Percentiles rank a stretch among this genome's conserved stretches.
Evolutionary conservation across 306 rosid species (phyloP).

Genomic region (Sphenostylis stenocarpa): DNA sequence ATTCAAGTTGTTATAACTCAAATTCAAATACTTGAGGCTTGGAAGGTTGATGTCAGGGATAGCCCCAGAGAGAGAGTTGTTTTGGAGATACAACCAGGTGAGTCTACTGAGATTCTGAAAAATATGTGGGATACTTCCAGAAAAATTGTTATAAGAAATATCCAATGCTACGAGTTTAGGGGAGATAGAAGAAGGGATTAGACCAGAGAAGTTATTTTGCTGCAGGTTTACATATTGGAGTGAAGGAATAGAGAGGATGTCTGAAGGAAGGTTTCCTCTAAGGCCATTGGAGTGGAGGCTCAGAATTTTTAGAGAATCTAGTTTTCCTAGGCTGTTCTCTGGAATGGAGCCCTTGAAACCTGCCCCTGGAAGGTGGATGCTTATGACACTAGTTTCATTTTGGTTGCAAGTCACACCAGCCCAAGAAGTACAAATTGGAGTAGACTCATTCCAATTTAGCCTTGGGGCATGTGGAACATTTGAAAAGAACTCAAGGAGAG

Average conservation of each 20-base stretch:
- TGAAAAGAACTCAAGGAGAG: conserved; percentile 56
- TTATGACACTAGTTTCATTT: conserved; percentile 42
- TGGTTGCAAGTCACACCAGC: conserved; percentile 56
- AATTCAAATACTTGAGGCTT: conserved; percentile 55
- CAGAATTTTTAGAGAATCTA: conserved; percentile 51
- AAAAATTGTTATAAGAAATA: conserved; percentile 61
- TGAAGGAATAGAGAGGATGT: conserved; percentile 58
- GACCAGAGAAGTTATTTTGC: conserved; percentile 62
- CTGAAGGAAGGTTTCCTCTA: conserved; percentile 61
- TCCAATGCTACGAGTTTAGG: conserved; percentile 53
- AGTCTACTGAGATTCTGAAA: conserved; percentile 50
- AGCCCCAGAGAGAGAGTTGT: conserved; percentile 55
- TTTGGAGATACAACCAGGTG: conserved; percentile 48
- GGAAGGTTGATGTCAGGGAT: conserved; percentile 57
- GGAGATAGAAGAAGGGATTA: conserved; percentile 51
- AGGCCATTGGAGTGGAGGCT: conserved; percentile 70
- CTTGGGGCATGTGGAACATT: conserved; percentile 44
- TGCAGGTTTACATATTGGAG: conserved; percentile 57
- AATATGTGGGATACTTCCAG: conserved; percentile 50
- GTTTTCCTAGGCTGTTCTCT: conserved; percentile 53
- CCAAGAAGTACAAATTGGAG: conserved; percentile 64
- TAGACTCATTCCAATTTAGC: conserved; percentile 57
- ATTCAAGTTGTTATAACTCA: conserved; percentile 63
- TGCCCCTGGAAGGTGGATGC: conserved; percentile 61
- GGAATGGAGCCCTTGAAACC: conserved; percentile 62